Percentiles rank a stretch among this genome's conserved stretches.
phyloP scores from a whole-genome alignment of 768 basidiomycete species.

The Russula compacta region DNA sequence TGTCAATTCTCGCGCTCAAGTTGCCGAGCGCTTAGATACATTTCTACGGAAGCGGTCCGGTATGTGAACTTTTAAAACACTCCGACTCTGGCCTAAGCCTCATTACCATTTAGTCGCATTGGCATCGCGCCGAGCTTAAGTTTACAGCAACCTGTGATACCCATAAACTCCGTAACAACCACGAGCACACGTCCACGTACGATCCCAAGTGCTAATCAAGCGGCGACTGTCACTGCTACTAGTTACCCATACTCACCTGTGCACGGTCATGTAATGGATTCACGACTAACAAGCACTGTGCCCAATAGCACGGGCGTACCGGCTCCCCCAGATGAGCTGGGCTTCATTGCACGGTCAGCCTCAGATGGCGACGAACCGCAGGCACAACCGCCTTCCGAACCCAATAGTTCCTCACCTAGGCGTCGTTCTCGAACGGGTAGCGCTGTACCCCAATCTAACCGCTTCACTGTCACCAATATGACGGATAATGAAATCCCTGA shows the following conservation, averaged over 20 bases:
- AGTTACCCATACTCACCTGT: background rate
- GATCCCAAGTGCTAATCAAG: background rate
- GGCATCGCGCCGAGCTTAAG: slow-evolving; percentile 37
- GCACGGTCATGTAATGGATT: slow-evolving; percentile 2
- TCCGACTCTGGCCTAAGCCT: background rate
- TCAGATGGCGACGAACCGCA: slow-evolving; percentile 13
- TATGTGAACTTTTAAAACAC: slow-evolving; percentile 6
- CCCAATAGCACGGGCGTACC: background rate
- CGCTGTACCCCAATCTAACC: slow-evolving; percentile 22
- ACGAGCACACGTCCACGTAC: slow-evolving; percentile 8
- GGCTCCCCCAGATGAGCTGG: slow-evolving; percentile 10
- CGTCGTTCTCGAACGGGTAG: slow-evolving; percentile 29
- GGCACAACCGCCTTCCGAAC: slow-evolving; percentile 1
- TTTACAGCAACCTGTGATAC: slow-evolving; percentile 17
- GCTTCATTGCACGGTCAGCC: slow-evolving; percentile 10
- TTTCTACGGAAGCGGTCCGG: slow-evolving; percentile 64
- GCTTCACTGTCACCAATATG: slow-evolving; percentile 36
- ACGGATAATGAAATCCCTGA: slow-evolving; percentile 32
- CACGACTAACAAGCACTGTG: slow-evolving; percentile 5
- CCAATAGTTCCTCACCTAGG: slow-evolving; percentile 6
- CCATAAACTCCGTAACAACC: slow-evolving; percentile 2
- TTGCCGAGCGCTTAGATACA: slow-evolving; percentile 37
- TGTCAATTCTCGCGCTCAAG: background rate
- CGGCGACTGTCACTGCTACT: slow-evolving; percentile 2
- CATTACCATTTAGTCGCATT: slow-evolving; percentile 34